Conservation (phyloP, 768 basidiomycete genomes). For the Russula abietina region DNA sequence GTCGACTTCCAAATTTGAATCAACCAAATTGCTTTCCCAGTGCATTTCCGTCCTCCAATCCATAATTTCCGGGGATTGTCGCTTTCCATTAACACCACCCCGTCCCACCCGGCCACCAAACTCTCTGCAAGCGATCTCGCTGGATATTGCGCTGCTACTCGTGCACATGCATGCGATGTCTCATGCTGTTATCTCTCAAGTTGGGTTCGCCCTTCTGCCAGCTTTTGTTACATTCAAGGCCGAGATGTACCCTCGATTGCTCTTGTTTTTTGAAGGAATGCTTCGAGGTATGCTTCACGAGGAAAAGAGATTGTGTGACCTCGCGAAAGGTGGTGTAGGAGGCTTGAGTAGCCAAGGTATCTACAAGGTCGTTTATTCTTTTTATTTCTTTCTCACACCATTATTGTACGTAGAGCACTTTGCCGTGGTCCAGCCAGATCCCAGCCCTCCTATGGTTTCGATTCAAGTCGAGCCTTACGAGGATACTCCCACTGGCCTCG, state of each 20-base stretch:
- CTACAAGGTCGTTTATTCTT: neutral
- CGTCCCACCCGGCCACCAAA: slow-evolving; percentile 66
- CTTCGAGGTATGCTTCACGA: slow-evolving; percentile 49
- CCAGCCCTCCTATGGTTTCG: slow-evolving; percentile 14
- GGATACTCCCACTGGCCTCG: neutral
- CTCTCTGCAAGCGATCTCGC: slow-evolving; percentile 60
- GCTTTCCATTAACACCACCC: slow-evolving; percentile 52
- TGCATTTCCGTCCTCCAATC: slow-evolving; percentile 59
- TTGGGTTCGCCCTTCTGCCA: slow-evolving; percentile 67
- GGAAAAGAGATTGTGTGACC: slow-evolving; percentile 33
- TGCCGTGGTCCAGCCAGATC: neutral
- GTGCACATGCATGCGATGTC: slow-evolving; percentile 48
- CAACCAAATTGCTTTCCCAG: slow-evolving; percentile 50
- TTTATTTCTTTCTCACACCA: neutral
- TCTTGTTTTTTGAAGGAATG: slow-evolving; percentile 63
- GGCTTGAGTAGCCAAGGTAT: slow-evolving; percentile 6
- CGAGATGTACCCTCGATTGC: slow-evolving; percentile 56
- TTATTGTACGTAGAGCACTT: neutral
- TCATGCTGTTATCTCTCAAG: slow-evolving; percentile 47
- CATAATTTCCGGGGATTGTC: slow-evolving; percentile 65
- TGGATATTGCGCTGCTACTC: slow-evolving; percentile 70
- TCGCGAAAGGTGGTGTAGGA: neutral
- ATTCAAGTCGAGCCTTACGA: slow-evolving; percentile 26
- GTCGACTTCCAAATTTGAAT: slow-evolving; percentile 38
- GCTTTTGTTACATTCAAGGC: slow-evolving; percentile 62